phyloP scores from a whole-genome alignment of 1,139 yeast species.

The Yamadazyma membranifaciens region DNA sequence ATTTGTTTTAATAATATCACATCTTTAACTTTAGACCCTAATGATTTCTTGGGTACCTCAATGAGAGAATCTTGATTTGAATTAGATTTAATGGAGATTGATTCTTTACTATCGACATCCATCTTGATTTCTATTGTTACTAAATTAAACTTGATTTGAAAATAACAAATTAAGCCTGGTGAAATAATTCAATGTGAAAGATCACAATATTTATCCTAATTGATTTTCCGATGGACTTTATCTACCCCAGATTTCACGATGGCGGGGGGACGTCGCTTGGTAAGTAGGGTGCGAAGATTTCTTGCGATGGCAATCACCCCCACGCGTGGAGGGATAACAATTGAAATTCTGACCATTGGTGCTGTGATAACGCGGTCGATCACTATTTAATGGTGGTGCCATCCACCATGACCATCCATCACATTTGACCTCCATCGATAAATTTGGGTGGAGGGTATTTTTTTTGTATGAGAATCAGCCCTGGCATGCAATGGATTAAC shows the following conservation, averaged over 20 bases:
- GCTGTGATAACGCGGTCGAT: too few species aligned
- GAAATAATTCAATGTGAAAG: too few species aligned
- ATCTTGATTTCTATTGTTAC: not conserved
- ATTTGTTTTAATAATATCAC: slow-evolving; percentile 21
- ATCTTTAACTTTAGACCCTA: slow-evolving; percentile 2
- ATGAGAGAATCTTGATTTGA: slow-evolving; percentile 1
- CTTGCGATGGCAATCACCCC: not conserved
- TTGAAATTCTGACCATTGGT: not conserved
- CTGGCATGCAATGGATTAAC: too few species aligned
- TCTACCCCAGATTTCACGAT: slow-evolving; percentile 2
- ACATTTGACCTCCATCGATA: not conserved
- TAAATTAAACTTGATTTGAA: not conserved
- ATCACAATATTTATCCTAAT: too few species aligned
- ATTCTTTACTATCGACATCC: slow-evolving; percentile 4
- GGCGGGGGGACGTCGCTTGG: not conserved
- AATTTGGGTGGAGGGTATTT: too few species aligned
- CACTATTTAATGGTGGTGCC: not conserved
- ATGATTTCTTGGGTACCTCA: not conserved
- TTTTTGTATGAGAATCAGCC: too few species aligned
- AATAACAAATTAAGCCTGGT: too few species aligned
- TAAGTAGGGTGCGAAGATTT: not conserved
- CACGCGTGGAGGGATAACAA: not conserved
- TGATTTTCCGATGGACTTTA: too few species aligned
- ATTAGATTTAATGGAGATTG: not conserved
- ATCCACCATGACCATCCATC: not conserved